Base-by-base conservation (phyloP, 345 rosid genomes). In the Stellera chamaejasme region DNA sequence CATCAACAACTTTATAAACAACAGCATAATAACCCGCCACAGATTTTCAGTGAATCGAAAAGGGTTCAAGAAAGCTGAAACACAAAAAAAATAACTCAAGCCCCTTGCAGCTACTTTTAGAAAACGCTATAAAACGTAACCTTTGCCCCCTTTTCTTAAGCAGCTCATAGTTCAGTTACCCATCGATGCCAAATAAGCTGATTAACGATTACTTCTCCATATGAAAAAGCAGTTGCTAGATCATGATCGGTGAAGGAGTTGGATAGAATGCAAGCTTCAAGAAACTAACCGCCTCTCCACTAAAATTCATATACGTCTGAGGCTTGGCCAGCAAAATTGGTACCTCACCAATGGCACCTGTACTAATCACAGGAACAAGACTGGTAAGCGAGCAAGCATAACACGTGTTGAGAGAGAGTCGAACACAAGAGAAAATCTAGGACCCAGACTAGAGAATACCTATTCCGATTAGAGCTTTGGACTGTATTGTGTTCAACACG, bases 291-390 rank as follows among this genome's bases (percentile, higher is more conserved):
- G 95, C 63, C 75, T 91, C 95, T 27, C 98, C 98, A 64, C 96
- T 82, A 71, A 85, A 87, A 72, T 91, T 91, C 98, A 91, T 83
- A 55, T 88, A 91, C 13, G 96, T 71, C 74, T 87, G 95, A 61
- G 98, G 98, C 73, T 91, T 91, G 42, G 75, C 98, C 79, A 87
- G 64, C 72, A 91, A 46, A 66, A 91, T 62, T 5, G 96, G 98
- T 53, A 91, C 92, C 62, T 87, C 92, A 66, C 83, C 85, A 9
- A 83, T 77, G 76, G 89, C 83, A 75, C 96, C 96, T 91, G 92
- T 65, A 62, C 80, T 76, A 77, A 69, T 75, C 74, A 74, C 48
- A 61, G 13, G 61, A 61, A 60, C 25, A 75, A 45, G 15, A 55
- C 51, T 63, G 72, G 75, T 56, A 74, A 73, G 57, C 67, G 65